Evolutionary conservation across 2,329 filamentous ascomycete genomes (phyloP), one percentile per base, ranked within the genome.

Genomic region (Botrytis byssoidea): DNA sequence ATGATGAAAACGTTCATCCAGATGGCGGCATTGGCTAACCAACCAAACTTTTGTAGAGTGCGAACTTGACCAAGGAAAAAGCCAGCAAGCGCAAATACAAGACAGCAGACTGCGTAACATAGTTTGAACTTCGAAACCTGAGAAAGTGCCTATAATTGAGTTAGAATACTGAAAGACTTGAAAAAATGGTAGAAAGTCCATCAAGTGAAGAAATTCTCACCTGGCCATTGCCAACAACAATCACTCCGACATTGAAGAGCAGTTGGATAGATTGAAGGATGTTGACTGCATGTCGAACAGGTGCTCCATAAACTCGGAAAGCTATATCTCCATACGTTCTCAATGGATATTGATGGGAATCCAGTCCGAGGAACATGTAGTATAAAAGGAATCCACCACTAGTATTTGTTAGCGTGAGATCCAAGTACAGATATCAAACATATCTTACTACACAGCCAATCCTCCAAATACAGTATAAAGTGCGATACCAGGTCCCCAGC

Each of bases 1-100:
- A 80, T 81, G 35, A 78, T 76, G 10, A 80, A 60, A 37, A 81
- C 51, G 60, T 81, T 81, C 46, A 80, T 44, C 71, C 77, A 78
- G 2, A 81, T 76, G 20, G 79, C 78, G 29, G 78, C 32, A 65
- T 78, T 80, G n/a, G 80, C 77, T 20, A 80, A 73, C 74, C 75
- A 75, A 35, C 79, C 79, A 73, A 77, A 80, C 40, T 77, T 76
- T 32, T 77, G 76, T 35, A 81, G 73, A 8, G 78, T 81, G 8
- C 79, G 79, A 61, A 81, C 75, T 73, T 81, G 79, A 16, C 77
- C 77, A 18, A 80, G 70, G 55, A 79, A 76, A 70, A 79, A 80
- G 2, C 79, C 80, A 10, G 72, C 76, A 55, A 78, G 70, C 20
- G 77, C 79, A 37, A 78, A 81, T 16, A 80, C 55, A 16, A 81